Conservation (phyloP, 2,329 filamentous ascomycete species). For the Penicillium sp. region DNA sequence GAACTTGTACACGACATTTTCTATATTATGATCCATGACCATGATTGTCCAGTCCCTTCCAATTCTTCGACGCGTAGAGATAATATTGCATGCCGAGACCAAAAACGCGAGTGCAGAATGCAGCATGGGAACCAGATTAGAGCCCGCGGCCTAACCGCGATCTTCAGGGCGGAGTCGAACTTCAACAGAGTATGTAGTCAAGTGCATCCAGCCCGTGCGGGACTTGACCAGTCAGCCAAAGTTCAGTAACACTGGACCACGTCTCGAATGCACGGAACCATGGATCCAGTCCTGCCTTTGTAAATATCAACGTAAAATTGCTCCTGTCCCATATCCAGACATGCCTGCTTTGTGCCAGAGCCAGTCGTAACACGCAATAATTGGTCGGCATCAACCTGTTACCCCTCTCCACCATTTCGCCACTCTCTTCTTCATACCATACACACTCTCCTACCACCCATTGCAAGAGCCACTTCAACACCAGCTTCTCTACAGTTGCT, state of each 20-base stretch:
- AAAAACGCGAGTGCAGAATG: not conserved
- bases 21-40: not conserved
- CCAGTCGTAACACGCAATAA: not conserved
- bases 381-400: not conserved
- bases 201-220: not conserved
- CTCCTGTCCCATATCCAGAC: not conserved
- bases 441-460: constrained; percentile 16
- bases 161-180: not conserved
- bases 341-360: not conserved
- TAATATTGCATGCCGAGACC: not conserved
- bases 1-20: no score
- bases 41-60: not conserved
- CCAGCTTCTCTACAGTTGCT: constrained; percentile 12
- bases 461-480: constrained; percentile 8
- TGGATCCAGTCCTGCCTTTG: no score
- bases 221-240: not conserved
- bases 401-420: not conserved
- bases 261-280: not conserved
- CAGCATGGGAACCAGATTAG: not conserved
- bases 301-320: not conserved
- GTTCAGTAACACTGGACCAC: not conserved
- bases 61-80: not conserved
- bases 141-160: not conserved
- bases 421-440: constrained; percentile 5
- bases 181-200: not conserved